These are phyloP conservation scores for Herpetomonas tarakana DNA, from an alignment of 208 protist genomes.

Conservation along the genomic window DNA sequence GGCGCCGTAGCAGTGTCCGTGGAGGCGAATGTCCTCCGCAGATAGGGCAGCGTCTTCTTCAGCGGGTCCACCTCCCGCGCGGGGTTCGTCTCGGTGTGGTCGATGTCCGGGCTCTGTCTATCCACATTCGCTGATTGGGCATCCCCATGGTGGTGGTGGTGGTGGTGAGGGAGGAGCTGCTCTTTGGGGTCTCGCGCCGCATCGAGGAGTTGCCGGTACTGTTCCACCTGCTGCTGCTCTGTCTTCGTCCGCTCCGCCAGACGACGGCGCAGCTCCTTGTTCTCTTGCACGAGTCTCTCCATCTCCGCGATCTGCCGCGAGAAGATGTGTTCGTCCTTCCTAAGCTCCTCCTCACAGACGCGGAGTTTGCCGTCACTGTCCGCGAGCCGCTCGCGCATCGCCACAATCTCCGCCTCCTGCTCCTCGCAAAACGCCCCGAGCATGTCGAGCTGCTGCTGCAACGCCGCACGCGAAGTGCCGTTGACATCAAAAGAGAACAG, in stretches of 20 bases:
- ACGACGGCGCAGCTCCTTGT: slow-evolving; percentile 30
- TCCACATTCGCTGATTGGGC: neutral
- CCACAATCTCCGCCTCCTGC: slow-evolving; percentile 19
- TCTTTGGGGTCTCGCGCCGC: no score
- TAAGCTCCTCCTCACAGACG: slow-evolving; percentile 60
- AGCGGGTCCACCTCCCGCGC: neutral
- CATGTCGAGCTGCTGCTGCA: neutral
- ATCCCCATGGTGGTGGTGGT: neutral
- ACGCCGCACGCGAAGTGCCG: neutral
- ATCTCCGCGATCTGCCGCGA: slow-evolving; percentile 57
- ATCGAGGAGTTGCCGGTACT: neutral
- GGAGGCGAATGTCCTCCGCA: neutral
- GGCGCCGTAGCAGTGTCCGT: no score
- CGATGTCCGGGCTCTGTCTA: neutral
- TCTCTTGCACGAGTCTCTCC: slow-evolving; percentile 45
- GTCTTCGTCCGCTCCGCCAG: neutral
- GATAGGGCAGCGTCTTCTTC: slow-evolving; percentile 2
- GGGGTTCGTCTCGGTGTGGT: neutral
- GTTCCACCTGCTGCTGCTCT: neutral
- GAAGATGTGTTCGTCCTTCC: slow-evolving; percentile 76
- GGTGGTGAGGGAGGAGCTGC: no score
- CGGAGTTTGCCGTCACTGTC: slow-evolving; percentile 37
- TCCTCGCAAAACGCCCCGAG: neutral
- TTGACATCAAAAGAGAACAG: neutral
- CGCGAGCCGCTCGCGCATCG: slow-evolving; percentile 16